Evolutionary conservation across 148 eudicot genomes (phyloP).

Genomic region (Chenopodium album): DNA sequence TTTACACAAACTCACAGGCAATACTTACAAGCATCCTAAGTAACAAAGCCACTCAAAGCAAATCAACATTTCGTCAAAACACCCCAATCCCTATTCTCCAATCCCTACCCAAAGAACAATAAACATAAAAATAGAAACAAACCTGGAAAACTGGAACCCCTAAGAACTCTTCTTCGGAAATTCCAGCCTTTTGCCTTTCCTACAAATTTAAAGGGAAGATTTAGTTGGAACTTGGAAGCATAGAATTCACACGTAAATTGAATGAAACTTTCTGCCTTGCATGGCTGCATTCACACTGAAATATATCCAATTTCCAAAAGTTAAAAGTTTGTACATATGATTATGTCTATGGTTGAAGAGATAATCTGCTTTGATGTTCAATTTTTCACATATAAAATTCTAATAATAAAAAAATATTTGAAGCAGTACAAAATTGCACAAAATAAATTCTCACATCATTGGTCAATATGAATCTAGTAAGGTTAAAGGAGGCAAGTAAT

Average conservation of each 20-base stretch:
- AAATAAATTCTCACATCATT: neutral
- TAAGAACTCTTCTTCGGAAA: constrained; percentile 45
- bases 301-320: neutral
- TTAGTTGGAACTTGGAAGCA: neutral
- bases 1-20: neutral
- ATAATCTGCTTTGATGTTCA: neutral
- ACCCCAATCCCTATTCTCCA: neutral
- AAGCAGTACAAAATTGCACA: neutral
- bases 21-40: neutral
- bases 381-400: too few species aligned
- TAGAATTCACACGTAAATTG: neutral
- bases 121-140: neutral
- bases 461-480: neutral
- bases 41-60: neutral
- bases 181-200: constrained; percentile 62
- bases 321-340: neutral
- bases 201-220: constrained; percentile 23
- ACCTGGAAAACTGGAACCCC: constrained; percentile 99
- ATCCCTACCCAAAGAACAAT: neutral
- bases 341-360: too few species aligned
- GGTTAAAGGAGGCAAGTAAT: neutral
- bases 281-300: neutral
- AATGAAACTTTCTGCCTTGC: neutral
- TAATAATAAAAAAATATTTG: neutral
- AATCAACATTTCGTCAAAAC: neutral